Evolutionary conservation across 1,284 basidiomycete species (phyloP).

Genomic region (Moesziomyces aphidis): DNA sequence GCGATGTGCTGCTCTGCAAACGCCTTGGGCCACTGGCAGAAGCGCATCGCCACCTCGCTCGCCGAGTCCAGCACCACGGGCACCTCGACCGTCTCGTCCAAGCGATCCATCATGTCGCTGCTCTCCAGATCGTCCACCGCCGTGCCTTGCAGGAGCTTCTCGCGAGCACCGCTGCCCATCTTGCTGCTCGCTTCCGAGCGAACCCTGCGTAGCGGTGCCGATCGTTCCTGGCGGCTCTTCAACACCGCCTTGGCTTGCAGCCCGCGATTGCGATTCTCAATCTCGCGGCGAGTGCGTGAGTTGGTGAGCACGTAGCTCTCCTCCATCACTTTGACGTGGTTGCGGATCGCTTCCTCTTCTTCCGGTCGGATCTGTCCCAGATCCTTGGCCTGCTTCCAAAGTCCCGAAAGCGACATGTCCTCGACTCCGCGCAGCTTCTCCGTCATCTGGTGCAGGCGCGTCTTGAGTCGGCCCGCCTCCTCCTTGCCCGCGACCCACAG

Average conservation of each 20-base stretch:
- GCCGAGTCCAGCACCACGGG: slow-evolving; percentile 18
- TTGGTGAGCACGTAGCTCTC: slow-evolving; percentile 25
- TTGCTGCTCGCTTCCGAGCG: slow-evolving; percentile 17
- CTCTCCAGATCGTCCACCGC: slow-evolving; percentile 19
- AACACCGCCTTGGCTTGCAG: not conserved
- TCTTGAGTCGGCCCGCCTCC: slow-evolving; percentile 15
- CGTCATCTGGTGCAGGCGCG: slow-evolving; percentile 8
- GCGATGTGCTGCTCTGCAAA: slow-evolving; percentile 14
- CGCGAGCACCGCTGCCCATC: not conserved
- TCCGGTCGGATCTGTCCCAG: slow-evolving; percentile 6
- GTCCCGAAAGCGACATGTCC: slow-evolving; percentile 25
- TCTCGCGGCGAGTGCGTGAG: slow-evolving; percentile 1
- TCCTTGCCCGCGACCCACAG: slow-evolving; percentile 28
- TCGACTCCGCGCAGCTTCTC: slow-evolving; percentile 21
- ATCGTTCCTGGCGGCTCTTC: slow-evolving; percentile 1
- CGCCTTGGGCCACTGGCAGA: slow-evolving; percentile 28
- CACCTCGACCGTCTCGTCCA: slow-evolving; percentile 25
- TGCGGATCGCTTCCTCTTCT: slow-evolving; percentile 9
- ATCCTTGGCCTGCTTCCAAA: slow-evolving; percentile 22
- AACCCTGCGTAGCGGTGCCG: slow-evolving; percentile 21
- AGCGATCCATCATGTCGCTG: slow-evolving; percentile 4
- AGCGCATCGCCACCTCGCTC: slow-evolving; percentile 29
- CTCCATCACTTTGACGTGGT: slow-evolving; percentile 26
- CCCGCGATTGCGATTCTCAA: slow-evolving; percentile 9
- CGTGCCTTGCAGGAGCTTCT: not conserved